These are phyloP conservation scores for Alternaria metachromatica DNA, from an alignment of 2,329 filamentous ascomycete species.

Conservation along the genomic window DNA sequence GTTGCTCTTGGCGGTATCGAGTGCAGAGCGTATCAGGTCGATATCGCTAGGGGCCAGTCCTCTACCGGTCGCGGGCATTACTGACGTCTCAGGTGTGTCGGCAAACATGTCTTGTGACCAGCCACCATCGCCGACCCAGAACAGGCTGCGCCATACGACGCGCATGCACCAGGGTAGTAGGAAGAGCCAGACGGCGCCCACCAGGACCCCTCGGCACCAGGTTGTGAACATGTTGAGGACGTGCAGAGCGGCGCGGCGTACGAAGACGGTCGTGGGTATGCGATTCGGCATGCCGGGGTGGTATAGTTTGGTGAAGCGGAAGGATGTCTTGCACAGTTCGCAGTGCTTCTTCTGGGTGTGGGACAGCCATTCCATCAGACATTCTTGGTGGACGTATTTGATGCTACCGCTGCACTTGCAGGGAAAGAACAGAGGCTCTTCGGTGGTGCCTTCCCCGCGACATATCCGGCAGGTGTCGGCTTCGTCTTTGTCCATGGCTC, in stretches of 20 bases:
- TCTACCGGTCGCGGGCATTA: neutral
- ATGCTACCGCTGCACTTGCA: constrained; percentile 99
- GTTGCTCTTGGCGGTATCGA: constrained; percentile 26
- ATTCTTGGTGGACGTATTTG: constrained; percentile 97
- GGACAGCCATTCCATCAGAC: constrained; percentile 97
- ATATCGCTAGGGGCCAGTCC: constrained; percentile 15
- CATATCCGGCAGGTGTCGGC: constrained; percentile 96
- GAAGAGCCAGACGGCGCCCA: constrained; percentile 85
- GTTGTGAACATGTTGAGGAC: constrained; percentile 72
- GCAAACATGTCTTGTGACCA: constrained; percentile 58
- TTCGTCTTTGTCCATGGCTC: constrained; percentile 54
- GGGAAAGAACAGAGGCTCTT: constrained; percentile 92
- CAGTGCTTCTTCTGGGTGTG: constrained; percentile 99
- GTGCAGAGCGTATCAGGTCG: constrained; percentile 24
- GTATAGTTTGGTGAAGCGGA: constrained; percentile 98
- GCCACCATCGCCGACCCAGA: constrained; percentile 88
- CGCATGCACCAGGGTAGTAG: constrained; percentile 91
- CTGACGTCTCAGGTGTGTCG: constrained; percentile 13
- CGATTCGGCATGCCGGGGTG: constrained; percentile 88
- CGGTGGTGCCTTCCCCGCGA: constrained; percentile 79
- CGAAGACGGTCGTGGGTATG: constrained; percentile 80
- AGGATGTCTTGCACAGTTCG: constrained; percentile 98
- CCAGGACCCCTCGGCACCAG: constrained; percentile 79
- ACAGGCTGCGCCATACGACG: constrained; percentile 88
- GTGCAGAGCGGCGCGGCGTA: constrained; percentile 79